Conservation (phyloP, 495 filamentous ascomycete species). For the Xylaria palmicola region DNA sequence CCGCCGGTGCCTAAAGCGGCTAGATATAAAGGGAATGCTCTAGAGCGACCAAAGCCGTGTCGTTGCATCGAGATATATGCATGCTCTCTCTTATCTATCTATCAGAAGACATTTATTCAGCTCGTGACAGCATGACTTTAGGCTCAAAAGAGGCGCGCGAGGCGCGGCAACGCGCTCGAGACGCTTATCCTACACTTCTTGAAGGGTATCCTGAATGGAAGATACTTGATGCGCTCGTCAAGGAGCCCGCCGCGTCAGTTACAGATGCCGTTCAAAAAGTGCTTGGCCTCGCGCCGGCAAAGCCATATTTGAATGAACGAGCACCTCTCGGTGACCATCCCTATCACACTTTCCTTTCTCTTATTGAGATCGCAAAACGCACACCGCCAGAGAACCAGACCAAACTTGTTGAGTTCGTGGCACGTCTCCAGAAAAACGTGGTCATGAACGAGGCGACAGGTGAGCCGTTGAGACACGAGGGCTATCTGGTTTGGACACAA, state of each 20-base stretch:
- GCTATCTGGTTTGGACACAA: background rate
- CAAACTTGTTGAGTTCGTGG: background rate
- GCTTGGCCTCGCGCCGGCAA: background rate
- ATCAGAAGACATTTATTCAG: background rate
- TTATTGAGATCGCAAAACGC: background rate
- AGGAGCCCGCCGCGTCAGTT: background rate
- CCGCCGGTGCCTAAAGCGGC: too few species aligned
- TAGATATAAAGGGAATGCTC: too few species aligned
- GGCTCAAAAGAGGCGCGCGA: background rate
- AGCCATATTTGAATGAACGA: background rate
- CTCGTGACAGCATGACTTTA: background rate
- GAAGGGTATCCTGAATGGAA: background rate
- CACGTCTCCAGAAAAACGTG: background rate
- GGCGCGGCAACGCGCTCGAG: background rate
- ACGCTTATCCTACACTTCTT: background rate
- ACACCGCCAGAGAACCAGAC: background rate
- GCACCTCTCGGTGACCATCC: background rate
- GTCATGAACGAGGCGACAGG: background rate
- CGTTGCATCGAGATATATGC: background rate
- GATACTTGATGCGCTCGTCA: background rate
- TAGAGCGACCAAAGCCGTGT: too few species aligned
- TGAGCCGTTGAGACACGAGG: background rate
- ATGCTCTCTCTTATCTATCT: background rate
- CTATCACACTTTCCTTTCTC: background rate
- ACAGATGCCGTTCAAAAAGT: background rate